Percentiles rank a stretch among this genome's conserved stretches.
phyloP scores from a whole-genome alignment of 768 basidiomycete genomes.

The Mycena venus region DNA sequence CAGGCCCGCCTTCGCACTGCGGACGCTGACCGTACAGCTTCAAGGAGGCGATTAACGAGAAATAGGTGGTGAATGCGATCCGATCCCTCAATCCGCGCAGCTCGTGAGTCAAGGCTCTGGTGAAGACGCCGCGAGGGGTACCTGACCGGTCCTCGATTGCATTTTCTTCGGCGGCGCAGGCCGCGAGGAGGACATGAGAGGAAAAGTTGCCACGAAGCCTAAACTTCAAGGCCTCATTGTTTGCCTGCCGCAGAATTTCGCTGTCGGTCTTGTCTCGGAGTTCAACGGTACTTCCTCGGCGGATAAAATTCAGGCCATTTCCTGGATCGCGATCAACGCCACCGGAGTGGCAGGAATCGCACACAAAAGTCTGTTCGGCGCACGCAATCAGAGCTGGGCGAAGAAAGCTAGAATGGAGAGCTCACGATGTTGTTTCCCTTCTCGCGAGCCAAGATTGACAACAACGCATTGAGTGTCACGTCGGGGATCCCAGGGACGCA shows the following conservation, averaged over 20 bases:
- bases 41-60: neutral
- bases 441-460: slow-evolving; percentile 5
- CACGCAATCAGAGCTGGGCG: neutral
- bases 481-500: slow-evolving; percentile 18
- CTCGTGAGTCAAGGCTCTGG: neutral
- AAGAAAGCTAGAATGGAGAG: neutral
- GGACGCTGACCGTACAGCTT: neutral
- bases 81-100: neutral
- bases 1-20: neutral
- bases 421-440: slow-evolving; percentile 25
- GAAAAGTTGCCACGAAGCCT: slow-evolving; percentile 4
- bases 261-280: neutral
- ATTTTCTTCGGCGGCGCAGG: slow-evolving; percentile 4
- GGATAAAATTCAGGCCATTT: neutral
- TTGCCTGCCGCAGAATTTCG: neutral
- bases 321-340: neutral
- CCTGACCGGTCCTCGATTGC: slow-evolving; percentile 1
- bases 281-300: neutral
- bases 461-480: slow-evolving; percentile 15
- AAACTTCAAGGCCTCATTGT: neutral
- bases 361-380: slow-evolving; percentile 12
- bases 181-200: slow-evolving; percentile 14
- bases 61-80: neutral
- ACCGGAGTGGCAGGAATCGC: slow-evolving; percentile 26
- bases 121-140: neutral